Evolutionary conservation across 176 grass and related monocot species (phyloP).

Genomic region (Typha latifolia): DNA sequence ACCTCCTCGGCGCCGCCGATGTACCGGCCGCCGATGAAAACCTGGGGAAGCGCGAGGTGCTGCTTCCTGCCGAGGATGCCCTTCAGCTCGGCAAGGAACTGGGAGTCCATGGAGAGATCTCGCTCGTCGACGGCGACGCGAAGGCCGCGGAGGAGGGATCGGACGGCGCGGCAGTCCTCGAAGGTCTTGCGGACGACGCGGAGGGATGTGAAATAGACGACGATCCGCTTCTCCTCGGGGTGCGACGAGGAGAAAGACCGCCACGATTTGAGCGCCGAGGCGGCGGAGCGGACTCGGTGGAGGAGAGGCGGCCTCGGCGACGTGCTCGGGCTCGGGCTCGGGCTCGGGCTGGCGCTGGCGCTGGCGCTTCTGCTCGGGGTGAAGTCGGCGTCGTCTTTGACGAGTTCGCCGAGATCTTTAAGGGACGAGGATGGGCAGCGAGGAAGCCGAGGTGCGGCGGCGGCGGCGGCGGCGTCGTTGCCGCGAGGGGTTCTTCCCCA

Average conservation of each 20-base stretch:
- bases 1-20: conserved; percentile 67
- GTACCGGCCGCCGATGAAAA: conserved; percentile 64
- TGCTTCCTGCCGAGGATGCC: conserved; percentile 31
- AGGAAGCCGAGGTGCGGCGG: not conserved
- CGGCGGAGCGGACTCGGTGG: conserved; percentile 20
- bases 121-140: conserved; percentile 82
- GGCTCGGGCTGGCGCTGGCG: not conserved
- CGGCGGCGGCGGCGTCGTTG: not conserved
- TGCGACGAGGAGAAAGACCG: not conserved
- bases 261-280: not conserved
- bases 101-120: conserved; percentile 77
- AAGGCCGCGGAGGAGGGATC: conserved; percentile 52
- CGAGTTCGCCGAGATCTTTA: conserved; percentile 20
- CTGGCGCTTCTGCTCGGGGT: not conserved
- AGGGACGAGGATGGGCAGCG: not conserved
- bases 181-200: conserved; percentile 60
- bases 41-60: conserved; percentile 42
- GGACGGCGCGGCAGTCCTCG: conserved; percentile 57
- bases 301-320: conserved; percentile 1
- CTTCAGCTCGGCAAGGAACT: conserved; percentile 57
- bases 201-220: conserved; percentile 91
- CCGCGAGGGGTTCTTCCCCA: conserved; percentile 14
- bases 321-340: not conserved
- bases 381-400: conserved; percentile 9
- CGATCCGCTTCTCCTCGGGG: conserved; percentile 34